Conservation (phyloP, 768 basidiomycete species). For the Phaffia tasmanica region DNA sequence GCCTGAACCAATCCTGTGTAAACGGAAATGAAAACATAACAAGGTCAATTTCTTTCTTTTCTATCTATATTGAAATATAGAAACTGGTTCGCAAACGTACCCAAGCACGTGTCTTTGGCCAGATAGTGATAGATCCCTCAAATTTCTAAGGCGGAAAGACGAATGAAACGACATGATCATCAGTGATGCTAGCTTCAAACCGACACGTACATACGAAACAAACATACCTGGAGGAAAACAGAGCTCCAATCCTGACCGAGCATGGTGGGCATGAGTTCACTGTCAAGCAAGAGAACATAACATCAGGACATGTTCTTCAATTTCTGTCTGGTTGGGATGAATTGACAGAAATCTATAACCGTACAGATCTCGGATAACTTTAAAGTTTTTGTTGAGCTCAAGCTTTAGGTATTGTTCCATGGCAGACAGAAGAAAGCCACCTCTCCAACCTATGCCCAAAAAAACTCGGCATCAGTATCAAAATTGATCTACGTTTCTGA, state of each 20-base stretch:
- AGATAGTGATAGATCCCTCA: constrained; percentile 38
- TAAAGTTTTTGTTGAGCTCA: constrained; percentile 93
- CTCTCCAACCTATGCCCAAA: constrained; percentile 63
- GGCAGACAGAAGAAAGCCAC: constrained; percentile 82
- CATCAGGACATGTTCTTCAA: neutral
- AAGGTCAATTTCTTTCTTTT: too few relatives aligned
- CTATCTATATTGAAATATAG: neutral
- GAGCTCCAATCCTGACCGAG: constrained; percentile 93
- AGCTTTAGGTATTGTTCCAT: constrained; percentile 91
- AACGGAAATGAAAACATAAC: too few relatives aligned
- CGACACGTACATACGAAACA: constrained; percentile 54
- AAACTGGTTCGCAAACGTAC: neutral
- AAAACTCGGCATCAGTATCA: constrained; percentile 1
- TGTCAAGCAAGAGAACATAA: neutral
- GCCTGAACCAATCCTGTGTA: too few relatives aligned
- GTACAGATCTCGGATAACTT: constrained; percentile 80
- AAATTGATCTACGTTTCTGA: neutral
- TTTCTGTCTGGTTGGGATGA: neutral
- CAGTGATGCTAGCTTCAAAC: neutral
- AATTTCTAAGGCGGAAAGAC: constrained; percentile 2
- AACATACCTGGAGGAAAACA: constrained; percentile 63
- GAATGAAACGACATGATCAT: neutral
- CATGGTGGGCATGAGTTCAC: constrained; percentile 79
- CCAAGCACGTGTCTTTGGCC: constrained; percentile 43
- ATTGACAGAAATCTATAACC: neutral